A percentile compares a stretch with the other conserved stretches of the same genome.
phyloP scores from a whole-genome alignment of 169 alveolate genomes.

The Plasmodium vinckei region DNA sequence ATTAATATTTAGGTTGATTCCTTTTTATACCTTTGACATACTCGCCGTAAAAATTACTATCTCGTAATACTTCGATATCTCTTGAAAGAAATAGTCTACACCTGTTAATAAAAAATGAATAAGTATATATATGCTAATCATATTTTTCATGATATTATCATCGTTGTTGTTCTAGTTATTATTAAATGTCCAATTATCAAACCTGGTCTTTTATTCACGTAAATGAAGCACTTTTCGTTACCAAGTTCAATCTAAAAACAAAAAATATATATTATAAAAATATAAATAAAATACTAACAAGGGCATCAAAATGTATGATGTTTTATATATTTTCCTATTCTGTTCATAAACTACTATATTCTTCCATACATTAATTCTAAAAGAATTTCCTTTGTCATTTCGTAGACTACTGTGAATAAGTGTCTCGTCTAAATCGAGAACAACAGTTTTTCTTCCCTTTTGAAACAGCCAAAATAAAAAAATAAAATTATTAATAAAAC shows the following conservation, averaged over 20 bases:
- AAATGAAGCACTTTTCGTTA: constrained; percentile 81
- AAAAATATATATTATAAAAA: background rate
- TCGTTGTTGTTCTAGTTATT: background rate
- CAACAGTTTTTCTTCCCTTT: constrained; percentile 83
- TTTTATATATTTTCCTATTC: background rate
- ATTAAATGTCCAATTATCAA: background rate
- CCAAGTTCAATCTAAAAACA: constrained; percentile 82
- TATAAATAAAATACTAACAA: background rate
- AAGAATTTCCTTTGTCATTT: constrained; percentile 76
- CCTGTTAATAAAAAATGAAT: constrained; percentile 76
- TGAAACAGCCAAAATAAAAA: constrained; percentile 5
- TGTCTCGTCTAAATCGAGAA: constrained; percentile 85
- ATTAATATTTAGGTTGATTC: background rate
- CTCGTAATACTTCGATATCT: constrained; percentile 83
- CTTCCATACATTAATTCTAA: constrained; percentile 73
- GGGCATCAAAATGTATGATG: background rate
- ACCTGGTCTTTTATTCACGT: constrained; percentile 88
- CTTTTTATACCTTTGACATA: constrained; percentile 76
- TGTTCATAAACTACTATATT: background rate
- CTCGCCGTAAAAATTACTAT: constrained; percentile 90
- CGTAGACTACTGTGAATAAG: constrained; percentile 82
- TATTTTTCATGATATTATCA: background rate
- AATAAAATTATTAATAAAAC: background rate
- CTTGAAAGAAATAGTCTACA: constrained; percentile 83
- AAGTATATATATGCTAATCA: background rate